These are phyloP conservation scores for Pulveroboletus sp. DNA, from an alignment of 768 basidiomycete species.

Conservation along the genomic window DNA sequence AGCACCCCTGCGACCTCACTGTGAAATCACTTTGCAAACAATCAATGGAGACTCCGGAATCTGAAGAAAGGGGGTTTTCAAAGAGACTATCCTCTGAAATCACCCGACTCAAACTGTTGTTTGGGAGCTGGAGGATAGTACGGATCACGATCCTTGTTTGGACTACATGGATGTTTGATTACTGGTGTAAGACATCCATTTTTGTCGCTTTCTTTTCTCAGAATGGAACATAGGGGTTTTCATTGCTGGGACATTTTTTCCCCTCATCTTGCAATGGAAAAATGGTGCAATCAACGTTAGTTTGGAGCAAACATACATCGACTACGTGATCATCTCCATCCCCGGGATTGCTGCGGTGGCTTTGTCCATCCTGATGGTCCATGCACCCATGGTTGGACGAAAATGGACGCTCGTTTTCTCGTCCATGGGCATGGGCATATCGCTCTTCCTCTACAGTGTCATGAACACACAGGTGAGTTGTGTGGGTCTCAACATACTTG, in stretches of 20 bases:
- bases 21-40: conserved; percentile 10
- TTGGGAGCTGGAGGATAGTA: conserved; percentile 8
- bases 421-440: conserved; percentile 3
- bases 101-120: too few species aligned
- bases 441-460: conserved; percentile 7
- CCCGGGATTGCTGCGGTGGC: conserved; percentile 6
- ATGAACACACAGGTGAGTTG: conserved; percentile 12
- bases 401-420: conserved; percentile 18
- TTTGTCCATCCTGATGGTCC: conserved; percentile 12
- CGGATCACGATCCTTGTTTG: conserved; percentile 11
- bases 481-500: conserved; percentile 8
- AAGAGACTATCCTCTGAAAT: conserved; percentile 2
- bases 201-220: background rate
- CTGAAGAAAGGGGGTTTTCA: background rate
- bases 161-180: conserved; percentile 13
- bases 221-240: background rate
- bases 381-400: conserved; percentile 9
- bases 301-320: conserved; percentile 7
- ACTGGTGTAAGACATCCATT: conserved; percentile 4
- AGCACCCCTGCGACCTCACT: conserved; percentile 5
- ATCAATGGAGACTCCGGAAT: background rate
- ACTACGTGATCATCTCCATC: conserved; percentile 10
- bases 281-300: conserved; percentile 7
- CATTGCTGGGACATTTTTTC: conserved; percentile 3
- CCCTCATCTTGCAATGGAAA: conserved; percentile 12